Evolutionary conservation across 75 land plant genomes (phyloP).

Genomic region (Pinus albicaulis): DNA sequence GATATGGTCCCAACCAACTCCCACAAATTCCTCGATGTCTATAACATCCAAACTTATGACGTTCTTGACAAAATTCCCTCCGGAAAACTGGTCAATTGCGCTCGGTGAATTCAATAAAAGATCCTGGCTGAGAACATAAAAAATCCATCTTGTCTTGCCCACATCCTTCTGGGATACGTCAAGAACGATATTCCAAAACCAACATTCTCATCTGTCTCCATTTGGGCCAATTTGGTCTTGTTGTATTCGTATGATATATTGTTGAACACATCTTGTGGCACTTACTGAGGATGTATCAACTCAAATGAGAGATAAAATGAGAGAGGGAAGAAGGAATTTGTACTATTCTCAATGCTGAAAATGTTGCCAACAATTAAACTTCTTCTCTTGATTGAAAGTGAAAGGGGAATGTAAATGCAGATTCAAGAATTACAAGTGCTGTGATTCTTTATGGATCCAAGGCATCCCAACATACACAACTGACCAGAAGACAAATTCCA

Average conservation of each 20-base stretch:
- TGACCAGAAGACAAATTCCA: slow-evolving; percentile 53
- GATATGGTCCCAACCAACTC: slow-evolving; percentile 24
- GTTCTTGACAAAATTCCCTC: too few relatives aligned
- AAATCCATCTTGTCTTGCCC: slow-evolving; percentile 7
- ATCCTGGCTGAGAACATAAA: slow-evolving; percentile 44
- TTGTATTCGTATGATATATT: too few relatives aligned
- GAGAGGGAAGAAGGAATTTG: slow-evolving; percentile 36
- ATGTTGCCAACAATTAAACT: too few relatives aligned
- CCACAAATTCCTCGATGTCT: slow-evolving; percentile 45
- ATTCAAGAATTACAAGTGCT: too few relatives aligned
- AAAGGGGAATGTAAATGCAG: too few relatives aligned
- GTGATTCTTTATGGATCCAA: slow-evolving; percentile 11
- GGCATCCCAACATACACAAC: slow-evolving; percentile 80
- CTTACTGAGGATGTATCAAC: slow-evolving; percentile 14
- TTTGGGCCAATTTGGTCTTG: too few relatives aligned
- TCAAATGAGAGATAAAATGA: slow-evolving; percentile 47
- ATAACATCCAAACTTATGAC: slow-evolving; percentile 33
- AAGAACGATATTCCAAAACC: slow-evolving; percentile 43
- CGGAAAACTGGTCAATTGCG: slow-evolving; percentile 19
- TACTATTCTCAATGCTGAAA: background rate
- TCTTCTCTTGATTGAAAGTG: too few relatives aligned
- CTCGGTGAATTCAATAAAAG: slow-evolving; percentile 33
- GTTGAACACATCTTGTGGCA: too few relatives aligned
- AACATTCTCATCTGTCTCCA: too few relatives aligned
- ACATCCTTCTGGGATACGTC: slow-evolving; percentile 42